Percentiles rank a stretch among this genome's conserved stretches.
These are phyloP conservation scores for Botryosphaeria dothidea DNA, from an alignment of 2,329 filamentous ascomycete genomes.

Conservation along the genomic window DNA sequence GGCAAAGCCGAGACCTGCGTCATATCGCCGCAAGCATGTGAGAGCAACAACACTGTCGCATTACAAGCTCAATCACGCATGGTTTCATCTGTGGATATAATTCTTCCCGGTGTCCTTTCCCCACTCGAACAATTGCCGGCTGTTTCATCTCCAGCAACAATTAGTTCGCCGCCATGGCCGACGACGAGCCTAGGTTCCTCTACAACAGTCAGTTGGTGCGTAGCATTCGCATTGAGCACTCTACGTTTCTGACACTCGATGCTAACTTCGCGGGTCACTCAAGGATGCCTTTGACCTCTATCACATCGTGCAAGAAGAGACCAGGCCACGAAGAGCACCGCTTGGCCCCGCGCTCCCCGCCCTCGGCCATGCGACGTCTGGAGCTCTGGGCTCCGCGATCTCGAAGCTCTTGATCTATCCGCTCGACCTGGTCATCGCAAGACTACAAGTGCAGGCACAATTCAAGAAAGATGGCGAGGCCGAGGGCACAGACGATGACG, in stretches of 20 bases:
- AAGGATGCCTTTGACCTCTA: conserved; percentile 46
- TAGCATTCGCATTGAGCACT: background rate
- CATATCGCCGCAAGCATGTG: no score
- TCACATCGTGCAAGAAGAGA: conserved; percentile 41
- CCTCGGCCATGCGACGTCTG: conserved; percentile 78
- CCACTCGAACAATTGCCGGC: background rate
- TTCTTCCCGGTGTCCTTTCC: no score
- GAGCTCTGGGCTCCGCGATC: conserved; percentile 74
- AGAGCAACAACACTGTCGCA: no score
- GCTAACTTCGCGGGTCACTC: background rate
- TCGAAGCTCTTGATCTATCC: conserved; percentile 81
- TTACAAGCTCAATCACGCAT: no score
- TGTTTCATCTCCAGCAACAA: background rate
- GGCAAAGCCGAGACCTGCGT: no score
- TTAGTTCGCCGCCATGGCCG: conserved; percentile 3
- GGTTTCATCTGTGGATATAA: no score
- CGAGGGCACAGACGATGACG: conserved; percentile 28
- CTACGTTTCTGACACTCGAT: no score
- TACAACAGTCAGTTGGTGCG: conserved; percentile 33
- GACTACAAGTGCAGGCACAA: conserved; percentile 75
- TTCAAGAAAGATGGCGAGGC: conserved; percentile 39
- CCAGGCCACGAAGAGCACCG: conserved; percentile 22
- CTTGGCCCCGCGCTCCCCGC: conserved; percentile 63
- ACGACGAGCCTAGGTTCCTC: conserved; percentile 27
- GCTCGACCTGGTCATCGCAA: conserved; percentile 76